Percentiles rank a stretch among this genome's conserved stretches.
phyloP scores from a whole-genome alignment of 116 monocot genomes.

The Phalaenopsis hybrid region DNA sequence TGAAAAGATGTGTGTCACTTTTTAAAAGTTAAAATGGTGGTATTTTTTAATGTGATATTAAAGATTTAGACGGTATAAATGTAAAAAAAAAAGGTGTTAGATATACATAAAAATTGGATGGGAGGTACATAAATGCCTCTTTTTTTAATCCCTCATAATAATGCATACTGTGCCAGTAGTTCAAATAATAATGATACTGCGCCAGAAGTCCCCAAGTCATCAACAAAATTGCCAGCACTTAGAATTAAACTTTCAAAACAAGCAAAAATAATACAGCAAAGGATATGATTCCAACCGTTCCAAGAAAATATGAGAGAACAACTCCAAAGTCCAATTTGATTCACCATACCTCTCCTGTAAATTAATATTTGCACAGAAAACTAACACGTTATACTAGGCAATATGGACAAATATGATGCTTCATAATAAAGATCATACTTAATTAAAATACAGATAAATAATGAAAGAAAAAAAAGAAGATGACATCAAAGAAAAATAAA shows the following conservation, averaged over 20 bases:
- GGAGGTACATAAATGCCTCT: too few relatives aligned
- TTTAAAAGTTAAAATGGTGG: too few relatives aligned
- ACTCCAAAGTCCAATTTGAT: constrained; percentile 56
- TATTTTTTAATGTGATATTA: too few relatives aligned
- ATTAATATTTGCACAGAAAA: not conserved
- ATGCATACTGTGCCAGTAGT: not conserved
- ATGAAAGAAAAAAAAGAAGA: not conserved
- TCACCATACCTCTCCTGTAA: constrained; percentile 51
- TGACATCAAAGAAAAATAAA: not conserved
- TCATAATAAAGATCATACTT: not conserved
- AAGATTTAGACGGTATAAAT: too few relatives aligned
- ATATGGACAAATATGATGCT: not conserved
- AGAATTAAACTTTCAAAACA: not conserved
- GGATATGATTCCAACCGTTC: constrained; percentile 88
- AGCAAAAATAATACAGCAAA: constrained; percentile 13
- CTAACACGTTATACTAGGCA: not conserved
- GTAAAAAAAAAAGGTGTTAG: too few relatives aligned
- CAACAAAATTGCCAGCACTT: not conserved
- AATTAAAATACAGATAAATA: not conserved
- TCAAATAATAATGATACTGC: not conserved
- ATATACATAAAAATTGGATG: too few relatives aligned
- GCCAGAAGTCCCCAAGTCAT: not conserved
- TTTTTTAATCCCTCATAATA: not conserved
- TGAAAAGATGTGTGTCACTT: too few relatives aligned
- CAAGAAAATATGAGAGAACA: constrained; percentile 58